These are phyloP conservation scores for Psilocybe tampanensis DNA, from an alignment of 768 basidiomycete genomes.

Conservation along the genomic window DNA sequence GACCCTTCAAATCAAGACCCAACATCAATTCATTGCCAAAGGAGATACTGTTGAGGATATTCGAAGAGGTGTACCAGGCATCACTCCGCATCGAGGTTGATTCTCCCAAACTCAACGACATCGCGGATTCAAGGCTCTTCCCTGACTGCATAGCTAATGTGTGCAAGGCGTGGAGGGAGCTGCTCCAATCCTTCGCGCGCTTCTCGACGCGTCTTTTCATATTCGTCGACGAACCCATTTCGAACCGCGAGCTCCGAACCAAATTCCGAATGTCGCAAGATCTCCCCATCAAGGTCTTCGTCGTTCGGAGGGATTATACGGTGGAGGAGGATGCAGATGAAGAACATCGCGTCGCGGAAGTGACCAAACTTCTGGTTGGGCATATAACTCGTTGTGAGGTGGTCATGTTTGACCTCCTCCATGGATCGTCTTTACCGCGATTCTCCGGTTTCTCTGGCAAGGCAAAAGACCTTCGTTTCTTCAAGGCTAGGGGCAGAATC, in stretches of 20 bases:
- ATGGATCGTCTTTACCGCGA: constrained; percentile 15
- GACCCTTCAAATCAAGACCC: not conserved
- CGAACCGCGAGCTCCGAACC: not conserved
- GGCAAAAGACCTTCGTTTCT: constrained; percentile 10
- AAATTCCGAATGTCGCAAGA: constrained; percentile 5
- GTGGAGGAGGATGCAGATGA: constrained; percentile 9
- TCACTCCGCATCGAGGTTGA: constrained; percentile 9
- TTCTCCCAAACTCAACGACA: not conserved
- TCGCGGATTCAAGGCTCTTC: constrained; percentile 13
- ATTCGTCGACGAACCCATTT: constrained; percentile 12
- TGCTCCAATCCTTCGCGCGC: constrained; percentile 6
- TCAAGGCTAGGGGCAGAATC: constrained; percentile 12
- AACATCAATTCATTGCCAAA: constrained; percentile 11
- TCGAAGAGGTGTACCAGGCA: constrained; percentile 12
- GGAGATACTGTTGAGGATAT: constrained; percentile 14
- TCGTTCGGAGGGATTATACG: constrained; percentile 11
- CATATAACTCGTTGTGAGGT: constrained; percentile 17
- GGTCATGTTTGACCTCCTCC: constrained; percentile 18
- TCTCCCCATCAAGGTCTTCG: constrained; percentile 14
- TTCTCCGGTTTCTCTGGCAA: constrained; percentile 12
- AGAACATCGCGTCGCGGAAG: not conserved
- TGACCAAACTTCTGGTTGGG: constrained; percentile 4
- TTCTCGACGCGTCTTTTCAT: constrained; percentile 15
- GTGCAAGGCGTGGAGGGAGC: constrained; percentile 12
- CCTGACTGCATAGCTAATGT: constrained; percentile 13